Conservation (phyloP, 345 rosid species). For the Geranium brycei region DNA sequence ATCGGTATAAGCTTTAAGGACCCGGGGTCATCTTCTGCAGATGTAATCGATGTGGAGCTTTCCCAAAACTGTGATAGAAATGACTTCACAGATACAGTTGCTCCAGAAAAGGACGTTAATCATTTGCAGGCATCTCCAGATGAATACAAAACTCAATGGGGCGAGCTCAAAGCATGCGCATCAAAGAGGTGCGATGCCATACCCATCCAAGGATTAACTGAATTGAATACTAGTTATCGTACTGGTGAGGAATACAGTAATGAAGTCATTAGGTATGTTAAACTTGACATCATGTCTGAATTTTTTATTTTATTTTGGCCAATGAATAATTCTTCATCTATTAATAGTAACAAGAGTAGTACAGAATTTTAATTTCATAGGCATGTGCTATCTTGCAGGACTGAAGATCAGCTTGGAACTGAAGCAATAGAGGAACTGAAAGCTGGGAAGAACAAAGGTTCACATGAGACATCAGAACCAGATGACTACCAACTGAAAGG, state of each 20-base stretch:
- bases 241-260: constrained; percentile 3
- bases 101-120: constrained; percentile 14
- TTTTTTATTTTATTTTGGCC: not conserved
- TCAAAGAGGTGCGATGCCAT: constrained; percentile 19
- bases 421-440: constrained; percentile 16
- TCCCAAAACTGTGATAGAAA: constrained; percentile 17
- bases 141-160: constrained; percentile 37
- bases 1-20: constrained; percentile 18
- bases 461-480: constrained; percentile 8
- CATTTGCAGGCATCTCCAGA: constrained; percentile 25
- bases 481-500: constrained; percentile 2
- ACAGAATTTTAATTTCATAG: not conserved
- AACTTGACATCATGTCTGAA: constrained; percentile 5
- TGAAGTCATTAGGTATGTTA: constrained; percentile 29
- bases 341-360: not conserved
- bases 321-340: not conserved
- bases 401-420: constrained; percentile 18
- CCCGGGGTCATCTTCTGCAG: constrained; percentile 29
- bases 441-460: constrained; percentile 12
- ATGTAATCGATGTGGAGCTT: constrained; percentile 21
- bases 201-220: constrained; percentile 8
- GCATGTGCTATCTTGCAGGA: constrained; percentile 37
- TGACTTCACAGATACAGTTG: constrained; percentile 22
- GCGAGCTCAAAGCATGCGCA: constrained; percentile 35
- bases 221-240: no score